These are phyloP conservation scores for Verticillium isaacii DNA, from an alignment of 2,329 filamentous ascomycete genomes.

Conservation along the genomic window DNA sequence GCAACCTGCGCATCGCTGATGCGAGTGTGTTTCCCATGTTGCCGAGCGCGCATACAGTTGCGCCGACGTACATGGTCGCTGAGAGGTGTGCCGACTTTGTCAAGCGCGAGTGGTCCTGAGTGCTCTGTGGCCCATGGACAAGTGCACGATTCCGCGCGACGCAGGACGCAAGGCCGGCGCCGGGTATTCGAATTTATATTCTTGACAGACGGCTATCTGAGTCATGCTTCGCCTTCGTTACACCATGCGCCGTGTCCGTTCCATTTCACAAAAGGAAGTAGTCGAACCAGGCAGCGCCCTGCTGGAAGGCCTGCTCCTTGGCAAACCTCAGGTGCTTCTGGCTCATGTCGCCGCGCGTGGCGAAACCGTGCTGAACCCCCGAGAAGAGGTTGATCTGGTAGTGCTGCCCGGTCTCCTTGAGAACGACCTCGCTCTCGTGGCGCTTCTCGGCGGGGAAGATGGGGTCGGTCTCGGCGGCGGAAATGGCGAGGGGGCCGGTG, in stretches of 20 bases:
- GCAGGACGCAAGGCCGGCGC: not conserved
- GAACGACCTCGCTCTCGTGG: conserved; percentile 59
- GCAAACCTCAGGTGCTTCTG: conserved; percentile 59
- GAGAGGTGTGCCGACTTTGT: conserved; percentile 25
- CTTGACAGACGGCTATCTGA: no score
- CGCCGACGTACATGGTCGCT: conserved; percentile 22
- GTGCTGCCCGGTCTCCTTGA: conserved; percentile 49
- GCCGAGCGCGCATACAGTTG: conserved; percentile 22
- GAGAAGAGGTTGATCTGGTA: conserved; percentile 78
- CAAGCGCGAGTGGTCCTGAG: conserved; percentile 11
- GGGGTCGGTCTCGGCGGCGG: conserved; percentile 57
- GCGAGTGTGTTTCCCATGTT: conserved; percentile 24
- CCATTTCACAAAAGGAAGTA: conserved; percentile 22
- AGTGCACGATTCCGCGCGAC: not conserved
- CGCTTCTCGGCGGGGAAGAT: conserved; percentile 63
- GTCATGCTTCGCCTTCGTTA: conserved; percentile 11
- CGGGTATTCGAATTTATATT: not conserved
- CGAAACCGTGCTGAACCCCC: conserved; percentile 69
- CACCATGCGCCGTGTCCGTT: conserved; percentile 33
- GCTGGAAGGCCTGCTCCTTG: conserved; percentile 76
- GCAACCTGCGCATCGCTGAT: conserved; percentile 15
- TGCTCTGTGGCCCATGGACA: not conserved
- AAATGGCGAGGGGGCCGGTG: conserved; percentile 63
- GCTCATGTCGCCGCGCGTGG: conserved; percentile 60
- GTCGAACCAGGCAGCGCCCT: conserved; percentile 75